Conservation (phyloP, 1,139 yeast genomes). For the Suzukiozyma palmioleophila region DNA sequence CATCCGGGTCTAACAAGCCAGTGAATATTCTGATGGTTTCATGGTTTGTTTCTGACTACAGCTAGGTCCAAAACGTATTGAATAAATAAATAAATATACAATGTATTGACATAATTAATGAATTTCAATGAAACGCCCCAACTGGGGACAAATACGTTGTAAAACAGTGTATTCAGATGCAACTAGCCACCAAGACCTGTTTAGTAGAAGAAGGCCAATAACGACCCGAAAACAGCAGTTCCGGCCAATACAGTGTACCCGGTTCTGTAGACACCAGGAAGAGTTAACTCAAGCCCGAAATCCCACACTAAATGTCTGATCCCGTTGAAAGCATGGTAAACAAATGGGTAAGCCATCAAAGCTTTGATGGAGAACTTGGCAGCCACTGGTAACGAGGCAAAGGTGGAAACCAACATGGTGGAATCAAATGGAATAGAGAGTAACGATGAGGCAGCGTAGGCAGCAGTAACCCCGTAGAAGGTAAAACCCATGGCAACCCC, state of each 20-base stretch:
- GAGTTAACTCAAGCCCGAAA: conserved; percentile 68
- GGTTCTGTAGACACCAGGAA: conserved; percentile 87
- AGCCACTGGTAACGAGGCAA: conserved; percentile 55
- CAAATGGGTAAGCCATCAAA: conserved; percentile 74
- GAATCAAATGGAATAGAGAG: conserved; percentile 64
- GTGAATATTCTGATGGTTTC: too few relatives aligned
- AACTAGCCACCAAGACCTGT: not conserved
- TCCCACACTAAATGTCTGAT: conserved; percentile 94
- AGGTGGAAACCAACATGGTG: conserved; percentile 52
- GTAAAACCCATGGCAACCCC: conserved; percentile 80
- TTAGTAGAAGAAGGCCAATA: conserved; percentile 39
- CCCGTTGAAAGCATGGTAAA: conserved; percentile 83
- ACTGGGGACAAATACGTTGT: not conserved
- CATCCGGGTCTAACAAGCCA: too few relatives aligned
- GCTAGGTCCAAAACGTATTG: not conserved
- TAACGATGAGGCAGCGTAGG: conserved; percentile 68
- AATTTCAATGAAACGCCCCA: not conserved
- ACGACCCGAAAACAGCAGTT: conserved; percentile 63
- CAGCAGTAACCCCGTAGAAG: conserved; percentile 72
- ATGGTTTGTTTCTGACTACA: too few relatives aligned
- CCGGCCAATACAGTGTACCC: conserved; percentile 80
- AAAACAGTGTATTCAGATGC: not conserved
- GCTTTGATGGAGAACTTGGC: conserved; percentile 65
- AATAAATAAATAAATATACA: not conserved
- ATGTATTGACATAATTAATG: not conserved